Conservation (phyloP, 371 early-diverging fungal species). For the Mucor saturninus region DNA sequence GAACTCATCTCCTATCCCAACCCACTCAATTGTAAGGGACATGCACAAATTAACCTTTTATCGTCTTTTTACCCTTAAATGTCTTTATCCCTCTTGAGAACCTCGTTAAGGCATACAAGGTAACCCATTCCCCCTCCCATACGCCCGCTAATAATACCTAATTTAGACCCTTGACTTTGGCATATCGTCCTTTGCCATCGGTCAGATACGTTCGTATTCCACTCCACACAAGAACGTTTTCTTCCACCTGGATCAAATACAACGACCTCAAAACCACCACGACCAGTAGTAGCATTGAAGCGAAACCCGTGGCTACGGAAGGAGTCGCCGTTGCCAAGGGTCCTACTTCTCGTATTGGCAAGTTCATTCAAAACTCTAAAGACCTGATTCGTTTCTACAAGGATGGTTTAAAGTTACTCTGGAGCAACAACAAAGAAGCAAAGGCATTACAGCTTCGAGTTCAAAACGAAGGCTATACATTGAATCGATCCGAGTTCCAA, state of each 20-base stretch:
- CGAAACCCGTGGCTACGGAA: not conserved
- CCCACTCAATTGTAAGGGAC: too few relatives aligned
- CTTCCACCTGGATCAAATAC: conserved; percentile 3
- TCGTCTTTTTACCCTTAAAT: not conserved
- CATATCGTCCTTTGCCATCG: conserved; percentile 8
- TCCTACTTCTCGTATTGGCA: conserved; percentile 26
- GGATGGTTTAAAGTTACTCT: conserved; percentile 62
- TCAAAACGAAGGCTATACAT: conserved; percentile 42
- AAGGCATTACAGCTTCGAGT: conserved; percentile 40
- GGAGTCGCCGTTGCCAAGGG: not conserved
- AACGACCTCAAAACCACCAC: not conserved
- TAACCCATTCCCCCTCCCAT: not conserved
- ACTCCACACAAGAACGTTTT: conserved; percentile 13
- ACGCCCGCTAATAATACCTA: not conserved
- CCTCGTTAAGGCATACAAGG: conserved; percentile 2
- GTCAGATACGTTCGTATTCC: conserved; percentile 1
- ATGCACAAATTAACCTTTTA: not conserved
- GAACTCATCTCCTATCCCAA: too few relatives aligned
- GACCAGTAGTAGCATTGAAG: not conserved
- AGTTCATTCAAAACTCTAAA: conserved; percentile 47
- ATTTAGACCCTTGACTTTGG: conserved; percentile 7
- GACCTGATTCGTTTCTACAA: conserved; percentile 57
- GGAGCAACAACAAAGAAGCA: conserved; percentile 57
- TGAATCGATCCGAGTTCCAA: conserved; percentile 60
- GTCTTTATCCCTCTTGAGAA: conserved; percentile 17